Evolutionary conservation across 805 yeast species (phyloP).

Genomic region (Wickerhamiella sergipiensis): DNA sequence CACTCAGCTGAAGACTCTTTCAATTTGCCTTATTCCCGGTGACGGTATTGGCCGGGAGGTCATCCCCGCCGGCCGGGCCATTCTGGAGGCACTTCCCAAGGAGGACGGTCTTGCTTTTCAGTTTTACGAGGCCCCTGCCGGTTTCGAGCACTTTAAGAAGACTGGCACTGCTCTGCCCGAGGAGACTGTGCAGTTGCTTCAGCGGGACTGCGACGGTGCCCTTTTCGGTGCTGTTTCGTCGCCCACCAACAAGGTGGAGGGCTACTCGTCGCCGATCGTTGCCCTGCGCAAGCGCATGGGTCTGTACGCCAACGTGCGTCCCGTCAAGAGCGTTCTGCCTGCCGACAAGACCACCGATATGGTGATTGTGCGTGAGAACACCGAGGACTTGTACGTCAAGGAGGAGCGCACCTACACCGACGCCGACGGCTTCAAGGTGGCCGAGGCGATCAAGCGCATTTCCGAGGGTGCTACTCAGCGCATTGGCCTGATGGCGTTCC

Average conservation of each 20-base stretch:
- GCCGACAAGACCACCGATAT: slow-evolving; percentile 84
- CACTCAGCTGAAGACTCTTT: slow-evolving; percentile 12
- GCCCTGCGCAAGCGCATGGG: slow-evolving; percentile 95
- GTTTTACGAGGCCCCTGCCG: slow-evolving; percentile 82
- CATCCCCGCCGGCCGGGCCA: slow-evolving; percentile 87
- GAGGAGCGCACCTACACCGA: slow-evolving; percentile 68
- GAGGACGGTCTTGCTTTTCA: slow-evolving; percentile 62
- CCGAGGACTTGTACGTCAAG: slow-evolving; percentile 93
- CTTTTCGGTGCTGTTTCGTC: slow-evolving; percentile 93
- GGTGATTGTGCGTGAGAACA: slow-evolving; percentile 97
- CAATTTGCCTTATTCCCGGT: slow-evolving; percentile 74
- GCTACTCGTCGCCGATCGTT: slow-evolving; percentile 96
- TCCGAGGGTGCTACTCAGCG: slow-evolving; percentile 72
- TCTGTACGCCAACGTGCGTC: slow-evolving; percentile 91
- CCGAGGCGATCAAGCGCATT: slow-evolving; percentile 94
- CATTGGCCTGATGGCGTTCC: slow-evolving; percentile 83
- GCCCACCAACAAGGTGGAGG: slow-evolving; percentile 85
- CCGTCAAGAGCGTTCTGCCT: slow-evolving; percentile 85
- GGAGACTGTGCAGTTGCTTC: slow-evolving; percentile 66
- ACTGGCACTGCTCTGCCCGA: slow-evolving; percentile 97
- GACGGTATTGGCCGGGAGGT: slow-evolving; percentile 98
- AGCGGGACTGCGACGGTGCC: slow-evolving; percentile 87
- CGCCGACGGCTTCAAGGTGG: slow-evolving; percentile 65
- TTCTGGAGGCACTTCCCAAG: slow-evolving; percentile 64
- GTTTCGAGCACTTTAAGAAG: slow-evolving; percentile 81